Evolutionary conservation across 306 rosid species (phyloP).

Genomic region (Begonia masoniana): DNA sequence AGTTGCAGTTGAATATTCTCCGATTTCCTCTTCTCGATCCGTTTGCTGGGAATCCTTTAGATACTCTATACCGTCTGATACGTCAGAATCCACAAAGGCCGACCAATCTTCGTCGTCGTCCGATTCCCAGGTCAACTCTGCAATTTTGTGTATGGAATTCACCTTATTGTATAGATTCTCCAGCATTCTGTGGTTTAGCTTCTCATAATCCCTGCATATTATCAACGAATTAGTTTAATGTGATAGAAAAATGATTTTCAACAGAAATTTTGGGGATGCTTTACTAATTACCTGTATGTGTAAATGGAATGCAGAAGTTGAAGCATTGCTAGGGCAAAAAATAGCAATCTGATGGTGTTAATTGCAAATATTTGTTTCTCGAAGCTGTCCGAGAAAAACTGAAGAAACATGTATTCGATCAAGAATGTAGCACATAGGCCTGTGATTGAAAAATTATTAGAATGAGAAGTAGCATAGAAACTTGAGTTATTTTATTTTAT

Average conservation of each 20-base stretch:
- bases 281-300: background rate
- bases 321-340: background rate
- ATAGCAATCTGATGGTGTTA: background rate
- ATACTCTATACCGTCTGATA: background rate
- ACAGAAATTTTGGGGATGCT: too few species aligned
- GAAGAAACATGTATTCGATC: background rate
- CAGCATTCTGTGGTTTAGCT: background rate
- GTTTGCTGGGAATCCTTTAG: background rate
- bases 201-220: background rate
- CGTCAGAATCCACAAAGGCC: background rate
- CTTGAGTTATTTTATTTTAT: too few species aligned
- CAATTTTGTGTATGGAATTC: background rate
- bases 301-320: slow-evolving; percentile 1
- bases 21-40: background rate
- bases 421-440: background rate
- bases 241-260: too few species aligned
- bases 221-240: too few species aligned
- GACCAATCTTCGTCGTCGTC: background rate
- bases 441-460: background rate
- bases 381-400: background rate
- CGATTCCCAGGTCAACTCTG: background rate
- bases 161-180: background rate
- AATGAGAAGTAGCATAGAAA: background rate
- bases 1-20: background rate
- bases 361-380: background rate